Conservation (phyloP, 768 basidiomycete species). For the Crepidotus variabilis region DNA sequence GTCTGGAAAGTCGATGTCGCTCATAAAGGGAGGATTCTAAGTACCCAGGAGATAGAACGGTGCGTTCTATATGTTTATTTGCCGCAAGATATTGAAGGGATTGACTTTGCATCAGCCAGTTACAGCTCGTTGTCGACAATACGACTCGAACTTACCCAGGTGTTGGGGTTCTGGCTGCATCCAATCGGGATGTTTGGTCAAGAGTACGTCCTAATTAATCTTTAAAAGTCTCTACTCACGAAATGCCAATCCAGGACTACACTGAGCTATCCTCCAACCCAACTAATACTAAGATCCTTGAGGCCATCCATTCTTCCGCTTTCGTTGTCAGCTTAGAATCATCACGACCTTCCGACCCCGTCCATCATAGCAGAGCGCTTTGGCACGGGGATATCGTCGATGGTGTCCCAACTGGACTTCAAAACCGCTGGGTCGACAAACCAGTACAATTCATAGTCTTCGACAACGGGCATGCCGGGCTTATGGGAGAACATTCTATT, state of each 20-base stretch:
- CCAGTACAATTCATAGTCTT: slow-evolving; percentile 84
- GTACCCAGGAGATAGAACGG: slow-evolving; percentile 64
- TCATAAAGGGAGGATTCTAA: slow-evolving; percentile 51
- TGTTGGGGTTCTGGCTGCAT: slow-evolving; percentile 74
- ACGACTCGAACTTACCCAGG: slow-evolving; percentile 62
- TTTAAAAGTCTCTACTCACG: neutral
- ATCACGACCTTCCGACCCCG: slow-evolving; percentile 42
- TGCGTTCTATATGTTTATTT: slow-evolving; percentile 23
- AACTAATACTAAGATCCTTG: slow-evolving; percentile 60
- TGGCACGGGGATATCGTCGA: slow-evolving; percentile 77
- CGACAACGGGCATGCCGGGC: slow-evolving; percentile 74
- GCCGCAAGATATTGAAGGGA: neutral
- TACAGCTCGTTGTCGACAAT: slow-evolving; percentile 67
- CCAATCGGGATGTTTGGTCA: slow-evolving; percentile 86
- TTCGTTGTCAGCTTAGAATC: slow-evolving; percentile 81
- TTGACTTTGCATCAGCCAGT: slow-evolving; percentile 37
- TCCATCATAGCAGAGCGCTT: slow-evolving; percentile 63
- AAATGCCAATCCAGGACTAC: slow-evolving; percentile 48
- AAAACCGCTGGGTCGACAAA: slow-evolving; percentile 87
- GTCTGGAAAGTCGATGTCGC: slow-evolving; percentile 77
- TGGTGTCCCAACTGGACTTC: slow-evolving; percentile 50
- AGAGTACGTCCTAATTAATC: slow-evolving; percentile 42
- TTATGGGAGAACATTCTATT: slow-evolving; percentile 91
- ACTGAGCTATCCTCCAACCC: slow-evolving; percentile 52
- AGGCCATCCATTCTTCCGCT: slow-evolving; percentile 80